These are phyloP conservation scores for Kalanchoe fedtschenkoi DNA, from an alignment of 164 flowering plant genomes.

Conservation along the genomic window DNA sequence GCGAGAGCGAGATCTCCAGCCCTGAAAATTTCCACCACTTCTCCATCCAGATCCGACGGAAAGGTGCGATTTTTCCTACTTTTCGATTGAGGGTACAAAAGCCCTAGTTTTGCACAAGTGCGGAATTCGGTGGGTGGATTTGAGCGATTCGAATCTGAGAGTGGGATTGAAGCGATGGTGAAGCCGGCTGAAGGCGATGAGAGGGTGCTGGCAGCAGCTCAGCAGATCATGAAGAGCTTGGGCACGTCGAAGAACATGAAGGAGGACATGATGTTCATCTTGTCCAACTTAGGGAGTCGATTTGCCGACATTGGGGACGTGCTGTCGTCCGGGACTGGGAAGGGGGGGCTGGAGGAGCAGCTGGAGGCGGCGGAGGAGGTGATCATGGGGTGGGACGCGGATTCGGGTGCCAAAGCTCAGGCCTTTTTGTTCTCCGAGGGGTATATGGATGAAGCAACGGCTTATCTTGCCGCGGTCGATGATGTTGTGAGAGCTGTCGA, in stretches of 20 bases:
- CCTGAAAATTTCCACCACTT: background rate
- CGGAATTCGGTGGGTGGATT: background rate
- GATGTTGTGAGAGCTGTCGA: constrained; percentile 31
- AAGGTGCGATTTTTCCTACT: background rate
- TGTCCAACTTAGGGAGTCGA: constrained; percentile 54
- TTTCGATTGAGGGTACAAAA: background rate
- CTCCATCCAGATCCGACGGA: background rate
- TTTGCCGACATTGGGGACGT: constrained; percentile 32
- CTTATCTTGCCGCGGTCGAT: constrained; percentile 40
- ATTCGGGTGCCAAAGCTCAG: constrained; percentile 2
- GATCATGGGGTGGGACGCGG: constrained; percentile 24
- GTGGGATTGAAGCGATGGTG: constrained; percentile 9
- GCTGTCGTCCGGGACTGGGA: constrained; percentile 12
- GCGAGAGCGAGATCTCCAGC: background rate
- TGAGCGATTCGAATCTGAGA: background rate
- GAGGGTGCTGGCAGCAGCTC: constrained; percentile 55
- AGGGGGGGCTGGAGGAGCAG: constrained; percentile 9
- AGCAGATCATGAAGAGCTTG: constrained; percentile 45
- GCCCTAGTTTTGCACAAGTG: background rate
- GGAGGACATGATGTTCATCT: constrained; percentile 57
- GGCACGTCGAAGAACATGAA: constrained; percentile 36
- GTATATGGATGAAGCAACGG: constrained; percentile 23
- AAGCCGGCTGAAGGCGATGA: constrained; percentile 40
- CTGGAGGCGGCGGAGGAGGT: constrained; percentile 33
- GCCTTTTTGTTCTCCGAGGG: constrained; percentile 27